These are phyloP conservation scores for Leucocoprinus leucothites DNA, from an alignment of 768 basidiomycete genomes.

Conservation along the genomic window DNA sequence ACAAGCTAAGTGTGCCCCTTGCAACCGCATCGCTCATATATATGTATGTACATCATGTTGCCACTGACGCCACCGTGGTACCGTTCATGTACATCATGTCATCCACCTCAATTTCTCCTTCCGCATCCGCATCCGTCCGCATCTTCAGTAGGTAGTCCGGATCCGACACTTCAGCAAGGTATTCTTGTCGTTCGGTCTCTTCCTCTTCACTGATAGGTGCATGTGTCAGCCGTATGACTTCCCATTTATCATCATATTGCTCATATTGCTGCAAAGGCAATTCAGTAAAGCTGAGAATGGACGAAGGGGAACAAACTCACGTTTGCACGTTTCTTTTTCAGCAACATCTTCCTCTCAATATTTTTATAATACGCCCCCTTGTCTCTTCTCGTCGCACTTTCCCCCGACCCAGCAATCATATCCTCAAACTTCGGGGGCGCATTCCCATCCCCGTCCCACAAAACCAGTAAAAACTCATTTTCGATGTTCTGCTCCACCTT, in stretches of 20 bases:
- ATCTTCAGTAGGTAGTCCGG: constrained; percentile 51
- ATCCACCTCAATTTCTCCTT: constrained; percentile 53
- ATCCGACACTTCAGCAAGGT: constrained; percentile 74
- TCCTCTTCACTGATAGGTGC: constrained; percentile 71
- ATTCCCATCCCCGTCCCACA: constrained; percentile 60
- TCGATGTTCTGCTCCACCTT: constrained; percentile 85
- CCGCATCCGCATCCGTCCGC: constrained; percentile 60
- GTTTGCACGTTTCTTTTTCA: constrained; percentile 82
- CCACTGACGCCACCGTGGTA: not conserved
- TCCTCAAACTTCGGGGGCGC: constrained; percentile 28
- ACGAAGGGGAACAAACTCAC: constrained; percentile 37
- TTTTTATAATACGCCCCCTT: constrained; percentile 88
- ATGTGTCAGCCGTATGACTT: constrained; percentile 72
- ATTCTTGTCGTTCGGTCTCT: constrained; percentile 73
- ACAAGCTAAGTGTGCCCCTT: too few relatives aligned
- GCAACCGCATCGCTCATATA: too few relatives aligned
- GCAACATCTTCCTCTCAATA: constrained; percentile 83
- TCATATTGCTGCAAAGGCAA: constrained; percentile 53
- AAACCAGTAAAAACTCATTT: constrained; percentile 77
- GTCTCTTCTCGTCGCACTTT: constrained; percentile 25
- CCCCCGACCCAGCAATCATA: constrained; percentile 29
- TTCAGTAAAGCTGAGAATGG: not conserved
- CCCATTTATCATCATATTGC: constrained; percentile 78
- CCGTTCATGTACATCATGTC: constrained; percentile 21
- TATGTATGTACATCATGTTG: too few relatives aligned